Evolutionary conservation across 768 basidiomycete species (phyloP).

Genomic region (Xerocomellus amylosporus): DNA sequence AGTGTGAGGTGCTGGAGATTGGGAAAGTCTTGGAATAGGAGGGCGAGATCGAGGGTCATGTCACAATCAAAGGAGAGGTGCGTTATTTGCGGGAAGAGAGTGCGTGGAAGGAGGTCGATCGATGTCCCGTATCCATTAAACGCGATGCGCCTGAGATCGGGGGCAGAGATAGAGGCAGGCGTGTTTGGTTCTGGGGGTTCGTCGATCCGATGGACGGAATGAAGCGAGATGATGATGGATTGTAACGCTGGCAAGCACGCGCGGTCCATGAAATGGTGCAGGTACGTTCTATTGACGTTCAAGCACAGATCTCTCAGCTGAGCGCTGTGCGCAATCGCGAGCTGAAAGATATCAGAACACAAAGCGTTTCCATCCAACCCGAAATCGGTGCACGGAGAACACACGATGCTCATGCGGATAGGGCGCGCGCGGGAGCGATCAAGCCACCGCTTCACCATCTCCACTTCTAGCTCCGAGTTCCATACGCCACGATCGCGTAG

Average conservation of each 20-base stretch:
- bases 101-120: constrained; percentile 16
- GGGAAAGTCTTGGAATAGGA: constrained; percentile 18
- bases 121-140: constrained; percentile 13
- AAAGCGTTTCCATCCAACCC: background rate
- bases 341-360: constrained; percentile 21
- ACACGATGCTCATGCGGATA: constrained; percentile 23
- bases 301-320: constrained; percentile 20
- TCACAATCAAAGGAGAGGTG: constrained; percentile 23
- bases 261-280: constrained; percentile 17
- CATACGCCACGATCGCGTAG: constrained; percentile 30
- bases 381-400: constrained; percentile 19
- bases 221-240: constrained; percentile 19
- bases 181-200: background rate
- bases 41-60: constrained; percentile 18
- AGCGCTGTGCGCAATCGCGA: constrained; percentile 19
- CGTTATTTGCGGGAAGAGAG: constrained; percentile 19
- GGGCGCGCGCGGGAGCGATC: constrained; percentile 19
- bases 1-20: constrained; percentile 17
- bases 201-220: constrained; percentile 4
- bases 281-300: constrained; percentile 17
- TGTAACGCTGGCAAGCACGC: constrained; percentile 11
- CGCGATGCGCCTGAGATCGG: constrained; percentile 15
- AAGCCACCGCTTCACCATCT: constrained; percentile 27
- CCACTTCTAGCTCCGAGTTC: constrained; percentile 26
- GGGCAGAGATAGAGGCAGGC: constrained; percentile 8